These are phyloP conservation scores for Leccinellum luteum DNA, from an alignment of 768 basidiomycete genomes.

Conservation along the genomic window DNA sequence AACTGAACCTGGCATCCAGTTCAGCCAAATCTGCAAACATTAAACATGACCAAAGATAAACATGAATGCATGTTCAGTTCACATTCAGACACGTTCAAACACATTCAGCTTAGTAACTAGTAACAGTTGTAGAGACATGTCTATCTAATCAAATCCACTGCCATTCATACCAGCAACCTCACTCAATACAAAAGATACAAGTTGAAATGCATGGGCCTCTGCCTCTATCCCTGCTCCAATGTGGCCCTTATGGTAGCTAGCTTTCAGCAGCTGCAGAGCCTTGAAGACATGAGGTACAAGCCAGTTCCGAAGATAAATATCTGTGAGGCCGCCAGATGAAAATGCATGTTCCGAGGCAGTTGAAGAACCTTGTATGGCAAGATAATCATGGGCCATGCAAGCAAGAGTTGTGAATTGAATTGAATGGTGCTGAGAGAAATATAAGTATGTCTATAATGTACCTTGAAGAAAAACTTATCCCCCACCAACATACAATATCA, in stretches of 20 bases:
- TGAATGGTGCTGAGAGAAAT: neutral
- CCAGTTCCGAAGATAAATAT: neutral
- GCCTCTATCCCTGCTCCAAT: neutral
- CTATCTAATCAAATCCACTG: neutral
- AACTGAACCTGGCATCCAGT: neutral
- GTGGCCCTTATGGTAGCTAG: neutral
- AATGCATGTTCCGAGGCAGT: neutral
- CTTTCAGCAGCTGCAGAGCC: neutral
- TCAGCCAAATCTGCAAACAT: neutral
- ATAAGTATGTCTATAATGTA: neutral
- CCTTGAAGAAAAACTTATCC: neutral
- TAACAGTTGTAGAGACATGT: neutral
- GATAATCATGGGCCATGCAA: neutral
- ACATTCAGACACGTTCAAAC: neutral
- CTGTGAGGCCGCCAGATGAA: neutral
- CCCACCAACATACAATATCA: conserved; percentile 1
- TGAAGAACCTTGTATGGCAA: conserved; percentile 26
- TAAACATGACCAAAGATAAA: neutral
- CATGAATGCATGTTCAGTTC: neutral
- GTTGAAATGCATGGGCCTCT: neutral
- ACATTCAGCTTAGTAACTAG: neutral
- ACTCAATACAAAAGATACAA: neutral
- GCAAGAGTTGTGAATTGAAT: neutral
- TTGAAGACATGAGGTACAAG: neutral
- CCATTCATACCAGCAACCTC: neutral